These are phyloP conservation scores for Solidago caesia DNA, from an alignment of 129 eudicot species.

Conservation along the genomic window DNA sequence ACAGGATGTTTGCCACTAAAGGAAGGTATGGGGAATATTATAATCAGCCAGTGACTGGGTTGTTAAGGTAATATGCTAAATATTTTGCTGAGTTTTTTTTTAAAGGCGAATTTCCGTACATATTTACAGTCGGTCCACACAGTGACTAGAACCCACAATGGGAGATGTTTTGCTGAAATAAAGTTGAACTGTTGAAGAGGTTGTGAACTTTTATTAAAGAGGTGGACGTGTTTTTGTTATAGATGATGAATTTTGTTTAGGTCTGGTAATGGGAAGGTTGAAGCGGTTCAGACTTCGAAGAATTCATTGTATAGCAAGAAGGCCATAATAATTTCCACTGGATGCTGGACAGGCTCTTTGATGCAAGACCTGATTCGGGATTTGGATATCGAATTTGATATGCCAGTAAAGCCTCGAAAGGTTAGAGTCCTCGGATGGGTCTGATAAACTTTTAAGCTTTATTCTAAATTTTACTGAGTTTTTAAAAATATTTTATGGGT, in stretches of 20 bases:
- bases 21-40: conserved; percentile 89
- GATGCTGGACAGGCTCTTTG: conserved; percentile 93
- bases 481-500: neutral
- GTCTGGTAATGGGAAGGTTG: conserved; percentile 63
- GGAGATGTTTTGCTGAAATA: neutral
- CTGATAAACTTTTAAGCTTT: neutral
- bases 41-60: conserved; percentile 72
- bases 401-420: conserved; percentile 96
- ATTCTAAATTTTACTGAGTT: neutral
- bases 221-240: conserved; percentile 10
- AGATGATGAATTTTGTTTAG: conserved; percentile 38
- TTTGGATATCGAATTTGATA: conserved; percentile 37
- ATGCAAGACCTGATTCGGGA: conserved; percentile 52
- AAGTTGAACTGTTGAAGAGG: neutral
- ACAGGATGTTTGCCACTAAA: conserved; percentile 55
- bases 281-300: conserved; percentile 77
- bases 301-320: conserved; percentile 54
- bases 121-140: no score
- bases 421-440: conserved; percentile 31
- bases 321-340: conserved; percentile 82
- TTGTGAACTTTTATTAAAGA: neutral
- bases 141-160: no score
- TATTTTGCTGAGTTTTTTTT: neutral
- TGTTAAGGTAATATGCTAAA: conserved; percentile 51
- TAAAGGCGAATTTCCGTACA: no score